Evolutionary conservation across 163 green algal genomes (phyloP).

Genomic region (Prototheca stagnorum): DNA sequence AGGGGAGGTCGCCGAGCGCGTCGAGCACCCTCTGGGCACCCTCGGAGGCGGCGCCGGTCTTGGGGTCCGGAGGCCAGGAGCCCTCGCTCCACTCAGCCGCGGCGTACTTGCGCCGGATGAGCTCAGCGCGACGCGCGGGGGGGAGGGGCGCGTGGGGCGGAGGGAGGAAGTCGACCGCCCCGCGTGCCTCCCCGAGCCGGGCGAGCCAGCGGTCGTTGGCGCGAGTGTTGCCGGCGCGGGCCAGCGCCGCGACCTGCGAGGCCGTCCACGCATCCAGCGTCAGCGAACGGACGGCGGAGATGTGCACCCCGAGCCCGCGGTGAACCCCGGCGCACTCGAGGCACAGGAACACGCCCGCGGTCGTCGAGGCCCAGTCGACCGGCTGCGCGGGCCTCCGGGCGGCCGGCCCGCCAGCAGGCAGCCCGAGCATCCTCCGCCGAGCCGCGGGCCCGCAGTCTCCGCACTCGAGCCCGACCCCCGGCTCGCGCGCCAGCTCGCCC

Average conservation of each 20-base stretch:
- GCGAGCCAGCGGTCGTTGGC: conserved; percentile 57
- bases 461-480: conserved; percentile 30
- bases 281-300: conserved; percentile 49
- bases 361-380: conserved; percentile 61
- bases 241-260: conserved; percentile 59
- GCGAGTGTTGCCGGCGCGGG: conserved; percentile 37
- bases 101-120: conserved; percentile 57
- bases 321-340: conserved; percentile 55
- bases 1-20: not conserved
- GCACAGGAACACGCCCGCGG: conserved; percentile 59
- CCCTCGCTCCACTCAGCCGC: conserved; percentile 14
- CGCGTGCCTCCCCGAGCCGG: conserved; percentile 12
- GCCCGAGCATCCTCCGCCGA: too few species aligned
- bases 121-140: conserved; percentile 37
- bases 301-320: conserved; percentile 46
- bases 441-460: too few species aligned
- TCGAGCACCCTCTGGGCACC: not conserved
- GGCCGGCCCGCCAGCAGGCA: too few species aligned
- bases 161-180: too few species aligned
- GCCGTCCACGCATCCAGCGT: conserved; percentile 75
- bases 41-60: not conserved
- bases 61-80: conserved; percentile 12
- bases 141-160: not conserved
- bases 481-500: conserved; percentile 19
- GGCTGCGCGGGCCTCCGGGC: too few species aligned